Conservation (phyloP, 352 stramenopile genomes). For the Phytophthora sansomeana region DNA sequence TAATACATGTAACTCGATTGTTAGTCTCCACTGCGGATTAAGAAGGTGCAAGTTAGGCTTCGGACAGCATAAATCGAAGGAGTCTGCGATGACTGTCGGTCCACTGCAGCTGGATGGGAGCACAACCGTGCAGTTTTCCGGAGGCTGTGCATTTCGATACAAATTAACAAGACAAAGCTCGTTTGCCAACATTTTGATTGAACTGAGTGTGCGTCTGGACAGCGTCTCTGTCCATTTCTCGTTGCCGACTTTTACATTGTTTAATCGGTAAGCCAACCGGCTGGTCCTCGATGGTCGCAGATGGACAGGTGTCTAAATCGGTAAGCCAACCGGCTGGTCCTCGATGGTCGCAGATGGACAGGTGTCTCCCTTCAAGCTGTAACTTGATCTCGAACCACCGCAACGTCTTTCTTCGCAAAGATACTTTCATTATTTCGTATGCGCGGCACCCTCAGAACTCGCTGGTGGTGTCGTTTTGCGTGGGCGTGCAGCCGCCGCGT, state of each 20-base stretch:
- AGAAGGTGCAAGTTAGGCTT: slow-evolving; percentile 9
- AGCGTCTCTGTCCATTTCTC: slow-evolving; percentile 8
- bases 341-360: slow-evolving; percentile 11
- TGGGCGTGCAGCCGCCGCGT: slow-evolving; percentile 4
- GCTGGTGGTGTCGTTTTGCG: slow-evolving; percentile 7
- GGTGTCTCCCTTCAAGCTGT: not conserved
- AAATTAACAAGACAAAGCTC: not conserved
- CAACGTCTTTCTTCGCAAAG: slow-evolving; percentile 2
- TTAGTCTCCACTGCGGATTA: slow-evolving; percentile 1
- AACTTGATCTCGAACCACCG: not conserved
- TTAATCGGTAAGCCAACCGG: slow-evolving; percentile 7
- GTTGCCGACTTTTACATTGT: slow-evolving; percentile 2
- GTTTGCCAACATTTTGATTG: slow-evolving; percentile 1
- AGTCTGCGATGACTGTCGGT: not conserved
- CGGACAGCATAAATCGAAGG: slow-evolving; percentile 13
- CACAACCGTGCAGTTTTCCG: not conserved
- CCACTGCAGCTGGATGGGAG: not conserved
- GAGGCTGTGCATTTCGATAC: slow-evolving; percentile 2
- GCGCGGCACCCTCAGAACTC: slow-evolving; percentile 1
- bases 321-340: slow-evolving; percentile 1
- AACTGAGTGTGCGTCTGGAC: not conserved
- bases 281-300: slow-evolving; percentile 9
- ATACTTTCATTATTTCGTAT: not conserved
- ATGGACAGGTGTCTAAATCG: too few species aligned
- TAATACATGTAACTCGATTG: not conserved